Percentiles rank a stretch among this genome's conserved stretches.
These are phyloP conservation scores for Termitomyces sp. DNA, from an alignment of 768 basidiomycete species.

Conservation along the genomic window DNA sequence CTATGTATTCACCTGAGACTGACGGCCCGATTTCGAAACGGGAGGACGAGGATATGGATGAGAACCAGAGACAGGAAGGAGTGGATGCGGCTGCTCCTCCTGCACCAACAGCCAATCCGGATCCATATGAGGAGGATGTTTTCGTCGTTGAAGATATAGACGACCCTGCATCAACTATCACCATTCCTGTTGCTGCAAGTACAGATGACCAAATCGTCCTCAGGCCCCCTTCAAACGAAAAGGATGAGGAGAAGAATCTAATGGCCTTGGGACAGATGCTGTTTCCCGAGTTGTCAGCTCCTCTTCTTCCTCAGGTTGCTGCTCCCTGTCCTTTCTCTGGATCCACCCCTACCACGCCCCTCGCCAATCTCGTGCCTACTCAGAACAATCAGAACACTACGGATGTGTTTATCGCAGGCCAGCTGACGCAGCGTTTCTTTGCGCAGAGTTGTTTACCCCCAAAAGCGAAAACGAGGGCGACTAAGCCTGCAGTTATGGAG, in stretches of 20 bases:
- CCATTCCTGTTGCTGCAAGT: neutral
- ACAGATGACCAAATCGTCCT: neutral
- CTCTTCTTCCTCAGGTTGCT: neutral
- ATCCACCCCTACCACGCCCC: neutral
- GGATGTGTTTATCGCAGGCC: conserved; percentile 1
- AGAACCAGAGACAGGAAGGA: neutral
- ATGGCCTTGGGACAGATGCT: neutral
- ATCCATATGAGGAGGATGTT: neutral
- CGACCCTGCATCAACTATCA: too few relatives aligned
- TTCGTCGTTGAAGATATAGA: neutral
- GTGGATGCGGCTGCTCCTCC: neutral
- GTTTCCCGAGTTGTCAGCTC: neutral
- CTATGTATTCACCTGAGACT: neutral
- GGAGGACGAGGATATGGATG: neutral
- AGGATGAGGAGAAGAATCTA: neutral
- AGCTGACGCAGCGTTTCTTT: conserved; percentile 13
- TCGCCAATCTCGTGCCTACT: neutral
- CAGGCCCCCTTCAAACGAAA: neutral
- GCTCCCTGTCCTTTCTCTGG: neutral
- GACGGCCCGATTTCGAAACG: neutral
- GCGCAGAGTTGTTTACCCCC: conserved; percentile 14
- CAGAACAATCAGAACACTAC: neutral
- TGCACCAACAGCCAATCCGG: neutral
- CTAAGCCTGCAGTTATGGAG: neutral
- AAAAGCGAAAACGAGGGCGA: neutral